phyloP scores from a whole-genome alignment of 306 rosid species.

The Cucumis hystrix region DNA sequence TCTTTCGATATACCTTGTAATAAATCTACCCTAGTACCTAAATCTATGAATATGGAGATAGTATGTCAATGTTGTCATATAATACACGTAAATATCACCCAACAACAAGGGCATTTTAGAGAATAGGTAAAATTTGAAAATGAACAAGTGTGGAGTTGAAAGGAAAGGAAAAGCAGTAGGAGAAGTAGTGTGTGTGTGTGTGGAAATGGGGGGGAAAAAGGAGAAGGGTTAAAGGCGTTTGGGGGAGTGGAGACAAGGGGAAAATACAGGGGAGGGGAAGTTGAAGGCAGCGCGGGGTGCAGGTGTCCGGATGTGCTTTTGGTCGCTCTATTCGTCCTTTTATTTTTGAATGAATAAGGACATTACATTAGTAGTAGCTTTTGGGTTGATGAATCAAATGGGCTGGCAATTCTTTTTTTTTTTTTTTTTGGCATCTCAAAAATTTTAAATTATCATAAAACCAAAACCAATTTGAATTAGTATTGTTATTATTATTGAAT shows the following conservation, averaged over 20 bases:
- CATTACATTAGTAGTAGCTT: background rate
- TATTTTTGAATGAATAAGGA: background rate
- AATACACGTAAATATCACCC: background rate
- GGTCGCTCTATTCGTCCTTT: conserved; percentile 4
- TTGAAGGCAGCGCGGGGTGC: background rate
- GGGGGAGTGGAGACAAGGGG: background rate
- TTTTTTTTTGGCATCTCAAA: no score
- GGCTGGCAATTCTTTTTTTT: no score
- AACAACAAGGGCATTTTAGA: background rate
- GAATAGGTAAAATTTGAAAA: background rate
- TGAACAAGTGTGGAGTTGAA: background rate
- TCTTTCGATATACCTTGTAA: background rate
- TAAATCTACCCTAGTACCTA: background rate
- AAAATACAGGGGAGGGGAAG: background rate
- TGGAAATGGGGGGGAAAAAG: background rate
- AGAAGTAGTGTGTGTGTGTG: background rate
- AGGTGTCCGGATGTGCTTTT: background rate
- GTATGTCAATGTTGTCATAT: background rate
- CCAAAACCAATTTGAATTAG: no score
- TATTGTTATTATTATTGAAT: no score
- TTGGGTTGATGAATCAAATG: background rate
- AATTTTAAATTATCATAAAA: no score
- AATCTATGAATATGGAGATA: background rate
- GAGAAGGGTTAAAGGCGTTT: background rate
- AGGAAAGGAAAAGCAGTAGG: background rate